Evolutionary conservation across 345 rosid species (phyloP).

Genomic region (Brassica juncea): DNA sequence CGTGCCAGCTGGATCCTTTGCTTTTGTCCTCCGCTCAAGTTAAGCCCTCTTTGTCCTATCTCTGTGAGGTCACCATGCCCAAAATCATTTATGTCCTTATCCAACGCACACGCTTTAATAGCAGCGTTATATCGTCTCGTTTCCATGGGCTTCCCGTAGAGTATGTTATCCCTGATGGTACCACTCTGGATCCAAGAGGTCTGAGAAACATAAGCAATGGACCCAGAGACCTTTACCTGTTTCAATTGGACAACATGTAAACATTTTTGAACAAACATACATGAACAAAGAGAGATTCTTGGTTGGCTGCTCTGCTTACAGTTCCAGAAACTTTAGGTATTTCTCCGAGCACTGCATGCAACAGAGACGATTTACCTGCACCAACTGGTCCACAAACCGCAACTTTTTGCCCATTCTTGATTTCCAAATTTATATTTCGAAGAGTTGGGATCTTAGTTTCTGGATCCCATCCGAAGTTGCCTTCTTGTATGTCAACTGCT

Average conservation of each 20-base stretch:
- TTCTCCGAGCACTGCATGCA: constrained; percentile 68
- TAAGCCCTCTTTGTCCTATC: constrained; percentile 83
- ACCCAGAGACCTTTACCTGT: constrained; percentile 59
- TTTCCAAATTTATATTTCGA: constrained; percentile 46
- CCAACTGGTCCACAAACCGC: constrained; percentile 86
- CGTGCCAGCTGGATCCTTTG: constrained; percentile 84
- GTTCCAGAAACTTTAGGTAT: constrained; percentile 66
- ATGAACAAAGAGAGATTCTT: constrained; percentile 2
- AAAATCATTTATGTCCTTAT: constrained; percentile 64
- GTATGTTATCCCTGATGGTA: constrained; percentile 67
- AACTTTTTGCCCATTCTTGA: constrained; percentile 56
- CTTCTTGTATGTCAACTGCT: constrained; percentile 52
- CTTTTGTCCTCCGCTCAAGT: constrained; percentile 94
- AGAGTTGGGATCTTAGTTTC: constrained; percentile 49
- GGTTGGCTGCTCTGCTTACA: constrained; percentile 47
- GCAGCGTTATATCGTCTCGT: constrained; percentile 53
- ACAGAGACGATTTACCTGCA: constrained; percentile 73
- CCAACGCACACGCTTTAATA: constrained; percentile 64
- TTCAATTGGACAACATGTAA: constrained; percentile 12
- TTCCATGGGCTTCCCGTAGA: constrained; percentile 66
- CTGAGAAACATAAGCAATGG: constrained; percentile 77
- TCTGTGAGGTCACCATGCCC: constrained; percentile 77
- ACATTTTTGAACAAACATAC: not conserved
- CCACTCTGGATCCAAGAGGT: constrained; percentile 89
- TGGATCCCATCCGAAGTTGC: constrained; percentile 72